Evolutionary conservation across 768 basidiomycete species (phyloP).

Genomic region (Hygrophoropsis aurantiaca): DNA sequence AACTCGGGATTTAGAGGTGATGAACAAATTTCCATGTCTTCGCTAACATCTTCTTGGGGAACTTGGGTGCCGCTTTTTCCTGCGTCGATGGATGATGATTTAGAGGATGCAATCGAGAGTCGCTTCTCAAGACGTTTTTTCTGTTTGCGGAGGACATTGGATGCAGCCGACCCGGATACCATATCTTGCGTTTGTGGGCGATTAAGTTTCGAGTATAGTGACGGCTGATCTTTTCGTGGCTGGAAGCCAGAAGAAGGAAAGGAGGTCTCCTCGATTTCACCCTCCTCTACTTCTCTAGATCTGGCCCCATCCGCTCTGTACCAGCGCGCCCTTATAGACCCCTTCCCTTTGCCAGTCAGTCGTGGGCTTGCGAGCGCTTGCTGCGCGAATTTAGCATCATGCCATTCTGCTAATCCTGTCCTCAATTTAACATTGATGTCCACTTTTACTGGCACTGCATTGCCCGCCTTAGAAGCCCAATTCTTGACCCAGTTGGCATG

Average conservation of each 20-base stretch:
- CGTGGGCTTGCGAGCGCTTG: conserved; percentile 43
- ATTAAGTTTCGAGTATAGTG: too few species aligned
- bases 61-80: too few species aligned
- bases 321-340: conserved; percentile 15
- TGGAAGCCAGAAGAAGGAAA: too few species aligned
- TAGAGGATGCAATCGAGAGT: conserved; percentile 8
- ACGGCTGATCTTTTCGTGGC: too few species aligned
- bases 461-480: conserved; percentile 44
- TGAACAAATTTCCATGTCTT: conserved; percentile 8
- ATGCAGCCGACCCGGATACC: too few species aligned
- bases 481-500: conserved; percentile 38
- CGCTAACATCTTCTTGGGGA: neutral
- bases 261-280: conserved; percentile 15
- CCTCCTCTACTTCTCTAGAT: conserved; percentile 3
- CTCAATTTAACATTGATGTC: conserved; percentile 40
- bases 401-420: conserved; percentile 55
- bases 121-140: neutral
- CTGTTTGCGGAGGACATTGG: too few species aligned
- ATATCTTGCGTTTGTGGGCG: too few species aligned
- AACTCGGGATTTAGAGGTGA: conserved; percentile 4
- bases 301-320: conserved; percentile 8
- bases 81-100: conserved; percentile 2
- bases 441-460: conserved; percentile 36
- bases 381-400: conserved; percentile 41
- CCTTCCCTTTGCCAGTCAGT: conserved; percentile 37